These are phyloP conservation scores for Musa troglodytarum DNA, from an alignment of 176 grass and related monocot genomes.

Conservation along the genomic window DNA sequence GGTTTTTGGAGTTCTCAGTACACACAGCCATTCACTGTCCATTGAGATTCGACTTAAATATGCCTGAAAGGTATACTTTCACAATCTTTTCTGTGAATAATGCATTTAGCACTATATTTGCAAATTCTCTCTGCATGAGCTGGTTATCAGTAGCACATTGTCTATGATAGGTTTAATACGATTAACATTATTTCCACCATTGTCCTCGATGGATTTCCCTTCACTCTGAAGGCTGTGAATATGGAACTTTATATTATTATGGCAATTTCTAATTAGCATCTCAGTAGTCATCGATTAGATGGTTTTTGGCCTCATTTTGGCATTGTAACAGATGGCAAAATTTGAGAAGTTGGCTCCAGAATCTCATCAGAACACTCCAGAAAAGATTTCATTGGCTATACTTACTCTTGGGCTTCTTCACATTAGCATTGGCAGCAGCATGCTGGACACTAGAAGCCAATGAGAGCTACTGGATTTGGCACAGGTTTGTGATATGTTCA, in stretches of 20 bases:
- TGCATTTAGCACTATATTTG: not conserved
- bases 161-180: too few species aligned
- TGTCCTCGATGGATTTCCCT: not conserved
- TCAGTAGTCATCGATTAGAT: too few species aligned
- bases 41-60: slow-evolving; percentile 46
- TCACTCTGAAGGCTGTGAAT: too few species aligned
- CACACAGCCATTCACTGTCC: slow-evolving; percentile 45
- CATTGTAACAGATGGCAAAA: slow-evolving; percentile 56
- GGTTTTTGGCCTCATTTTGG: not conserved
- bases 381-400: slow-evolving; percentile 71
- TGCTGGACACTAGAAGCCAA: slow-evolving; percentile 90
- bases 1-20: slow-evolving; percentile 73
- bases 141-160: not conserved
- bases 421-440: slow-evolving; percentile 62
- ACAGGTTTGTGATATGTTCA: slow-evolving; percentile 41
- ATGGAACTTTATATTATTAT: too few species aligned
- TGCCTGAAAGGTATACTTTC: slow-evolving; percentile 37
- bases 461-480: slow-evolving; percentile 92
- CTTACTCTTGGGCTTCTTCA: slow-evolving; percentile 65
- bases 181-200: not conserved
- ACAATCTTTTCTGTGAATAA: slow-evolving; percentile 3
- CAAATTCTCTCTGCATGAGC: not conserved
- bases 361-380: slow-evolving; percentile 49
- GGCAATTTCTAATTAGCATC: too few species aligned
- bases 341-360: slow-evolving; percentile 38